phyloP scores from a whole-genome alignment of 2,329 filamentous ascomycete species.

The Fusarium oligoseptatum region DNA sequence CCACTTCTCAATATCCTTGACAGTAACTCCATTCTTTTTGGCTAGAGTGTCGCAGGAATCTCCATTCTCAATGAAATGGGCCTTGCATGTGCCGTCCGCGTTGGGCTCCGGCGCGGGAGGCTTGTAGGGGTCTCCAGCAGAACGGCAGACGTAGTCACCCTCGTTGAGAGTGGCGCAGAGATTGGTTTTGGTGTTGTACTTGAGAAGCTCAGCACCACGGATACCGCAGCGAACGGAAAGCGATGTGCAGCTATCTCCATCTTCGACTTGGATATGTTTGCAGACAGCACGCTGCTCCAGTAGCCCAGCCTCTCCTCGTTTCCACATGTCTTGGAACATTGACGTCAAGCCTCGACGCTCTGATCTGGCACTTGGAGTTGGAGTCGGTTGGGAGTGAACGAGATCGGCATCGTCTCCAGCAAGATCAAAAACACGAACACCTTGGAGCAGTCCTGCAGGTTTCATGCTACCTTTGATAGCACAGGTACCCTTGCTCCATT shows the following conservation, averaged over 20 bases:
- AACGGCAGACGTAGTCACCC: constrained; percentile 16
- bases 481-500: neutral
- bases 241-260: too few species aligned
- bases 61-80: constrained; percentile 43
- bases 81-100: constrained; percentile 49
- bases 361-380: neutral
- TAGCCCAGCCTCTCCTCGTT: neutral
- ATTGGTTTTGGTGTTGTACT: too few species aligned
- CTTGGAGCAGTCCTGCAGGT: neutral
- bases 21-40: constrained; percentile 23
- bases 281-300: neutral
- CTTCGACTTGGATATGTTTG: too few species aligned
- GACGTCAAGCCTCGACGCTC: neutral
- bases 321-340: too few species aligned
- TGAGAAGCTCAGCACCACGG: too few species aligned
- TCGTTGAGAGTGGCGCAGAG: too few species aligned
- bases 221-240: too few species aligned
- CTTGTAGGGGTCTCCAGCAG: constrained; percentile 41
- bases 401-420: neutral
- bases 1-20: constrained; percentile 30
- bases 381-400: neutral
- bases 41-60: constrained; percentile 51
- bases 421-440: neutral
- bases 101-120: constrained; percentile 49
- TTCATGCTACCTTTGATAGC: neutral